phyloP scores from a whole-genome alignment of 106 monocot genomes.

The Acorus calamus region DNA sequence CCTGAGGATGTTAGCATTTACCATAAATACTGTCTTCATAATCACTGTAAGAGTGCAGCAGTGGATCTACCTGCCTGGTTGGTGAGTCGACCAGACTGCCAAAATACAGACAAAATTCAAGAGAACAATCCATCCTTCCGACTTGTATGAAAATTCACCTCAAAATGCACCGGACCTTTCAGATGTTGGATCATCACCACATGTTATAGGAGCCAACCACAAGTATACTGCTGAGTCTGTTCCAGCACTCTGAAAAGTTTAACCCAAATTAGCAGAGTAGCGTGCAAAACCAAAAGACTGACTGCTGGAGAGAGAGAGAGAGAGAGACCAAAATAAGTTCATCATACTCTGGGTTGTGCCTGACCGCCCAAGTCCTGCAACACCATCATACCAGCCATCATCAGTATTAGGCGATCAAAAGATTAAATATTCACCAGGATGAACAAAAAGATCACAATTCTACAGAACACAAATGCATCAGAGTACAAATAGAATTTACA shows the following conservation, averaged over 20 bases:
- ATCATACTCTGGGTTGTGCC: slow-evolving; percentile 76
- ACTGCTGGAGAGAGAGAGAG: slow-evolving; percentile 3
- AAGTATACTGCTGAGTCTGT: slow-evolving; percentile 96
- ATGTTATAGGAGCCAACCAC: slow-evolving; percentile 35
- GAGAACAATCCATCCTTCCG: no score
- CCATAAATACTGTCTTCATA: slow-evolving; percentile 99
- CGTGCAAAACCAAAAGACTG: background rate
- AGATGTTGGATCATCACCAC: slow-evolving; percentile 28
- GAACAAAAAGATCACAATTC: no score
- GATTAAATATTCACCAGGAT: no score
- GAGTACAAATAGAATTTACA: no score
- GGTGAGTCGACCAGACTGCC: slow-evolving; percentile 55
- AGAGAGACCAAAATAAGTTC: slow-evolving; percentile 73
- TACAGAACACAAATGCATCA: no score
- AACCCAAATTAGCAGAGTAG: slow-evolving; percentile 8
- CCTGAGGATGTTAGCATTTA: slow-evolving; percentile 16
- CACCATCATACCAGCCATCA: slow-evolving; percentile 1
- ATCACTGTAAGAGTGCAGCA: slow-evolving; percentile 75
- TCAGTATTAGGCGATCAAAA: no score
- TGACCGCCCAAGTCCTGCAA: slow-evolving; percentile 86
- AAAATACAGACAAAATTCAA: background rate
- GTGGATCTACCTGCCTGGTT: slow-evolving; percentile 38
- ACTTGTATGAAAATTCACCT: no score
- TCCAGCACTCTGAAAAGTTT: slow-evolving; percentile 74
- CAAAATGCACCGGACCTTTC: slow-evolving; percentile 42